Evolutionary conservation across 2,329 filamentous ascomycete genomes (phyloP).

Genomic region (Fusarium illudens): DNA sequence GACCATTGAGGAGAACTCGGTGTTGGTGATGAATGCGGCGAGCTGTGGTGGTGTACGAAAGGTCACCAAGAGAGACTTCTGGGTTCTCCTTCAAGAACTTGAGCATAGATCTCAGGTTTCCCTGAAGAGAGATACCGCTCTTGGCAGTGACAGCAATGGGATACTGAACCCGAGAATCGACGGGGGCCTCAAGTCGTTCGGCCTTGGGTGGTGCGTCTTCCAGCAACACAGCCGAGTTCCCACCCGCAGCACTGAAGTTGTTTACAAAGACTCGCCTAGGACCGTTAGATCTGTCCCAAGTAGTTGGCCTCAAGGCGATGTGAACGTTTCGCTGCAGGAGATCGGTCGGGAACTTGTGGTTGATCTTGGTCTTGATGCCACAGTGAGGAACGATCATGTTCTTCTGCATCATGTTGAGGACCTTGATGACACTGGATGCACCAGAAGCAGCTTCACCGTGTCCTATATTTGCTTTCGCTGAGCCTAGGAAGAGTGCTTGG

Average conservation of each 20-base stretch:
- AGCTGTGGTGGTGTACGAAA: conserved; percentile 56
- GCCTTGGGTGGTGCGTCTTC: conserved; percentile 58
- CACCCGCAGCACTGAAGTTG: conserved; percentile 76
- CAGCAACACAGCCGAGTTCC: conserved; percentile 73
- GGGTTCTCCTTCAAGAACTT: conserved; percentile 35
- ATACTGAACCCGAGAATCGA: conserved; percentile 44
- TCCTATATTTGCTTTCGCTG: conserved; percentile 72
- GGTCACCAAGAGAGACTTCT: conserved; percentile 51
- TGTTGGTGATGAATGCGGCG: conserved; percentile 49
- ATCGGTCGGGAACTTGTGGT: conserved; percentile 54
- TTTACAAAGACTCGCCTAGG: conserved; percentile 65
- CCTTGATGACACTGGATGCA: conserved; percentile 63
- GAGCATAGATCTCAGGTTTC: conserved; percentile 16
- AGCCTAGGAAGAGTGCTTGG: conserved; percentile 62
- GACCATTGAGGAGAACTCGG: conserved; percentile 51
- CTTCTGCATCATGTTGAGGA: conserved; percentile 59
- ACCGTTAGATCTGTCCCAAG: conserved; percentile 55
- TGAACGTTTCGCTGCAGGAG: conserved; percentile 54
- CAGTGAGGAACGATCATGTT: conserved; percentile 59
- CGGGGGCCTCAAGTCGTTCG: conserved; percentile 48
- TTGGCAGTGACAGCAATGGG: conserved; percentile 21
- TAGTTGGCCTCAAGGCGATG: conserved; percentile 62
- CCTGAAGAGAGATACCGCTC: conserved; percentile 14
- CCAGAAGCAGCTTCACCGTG: conserved; percentile 71
- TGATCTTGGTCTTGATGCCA: conserved; percentile 61